These are phyloP conservation scores for Pittosporum tobira DNA, from an alignment of 129 eudicot genomes.

Conservation along the genomic window DNA sequence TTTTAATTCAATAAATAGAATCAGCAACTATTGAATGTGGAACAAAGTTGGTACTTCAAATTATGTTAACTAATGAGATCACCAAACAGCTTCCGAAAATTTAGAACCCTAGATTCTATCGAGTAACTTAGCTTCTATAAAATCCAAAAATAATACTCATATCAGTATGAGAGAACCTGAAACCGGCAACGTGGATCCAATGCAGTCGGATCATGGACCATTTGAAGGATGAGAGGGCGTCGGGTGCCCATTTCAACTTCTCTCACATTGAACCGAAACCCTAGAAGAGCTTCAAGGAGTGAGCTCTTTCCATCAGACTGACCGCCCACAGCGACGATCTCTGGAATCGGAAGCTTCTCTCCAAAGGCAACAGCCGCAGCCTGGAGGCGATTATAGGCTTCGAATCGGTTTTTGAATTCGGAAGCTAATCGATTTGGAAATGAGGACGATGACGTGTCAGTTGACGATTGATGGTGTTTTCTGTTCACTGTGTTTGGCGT, in stretches of 20 bases:
- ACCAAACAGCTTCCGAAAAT: no score
- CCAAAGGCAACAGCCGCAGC: conserved; percentile 97
- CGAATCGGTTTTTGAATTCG: conserved; percentile 51
- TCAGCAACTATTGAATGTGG: no score
- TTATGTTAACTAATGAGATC: no score
- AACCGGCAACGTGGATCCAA: conserved; percentile 79
- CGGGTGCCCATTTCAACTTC: conserved; percentile 99
- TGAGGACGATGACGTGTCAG: conserved; percentile 2
- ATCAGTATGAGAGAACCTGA: conserved; percentile 42
- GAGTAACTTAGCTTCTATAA: no score
- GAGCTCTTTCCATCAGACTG: conserved; percentile 99
- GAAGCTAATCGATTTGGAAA: conserved; percentile 24
- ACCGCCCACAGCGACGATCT: conserved; percentile 92
- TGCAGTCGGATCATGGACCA: conserved; percentile 87
- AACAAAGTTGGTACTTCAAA: no score
- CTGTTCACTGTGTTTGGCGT: conserved; percentile 33
- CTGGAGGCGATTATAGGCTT: conserved; percentile 90
- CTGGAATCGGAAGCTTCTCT: conserved; percentile 93
- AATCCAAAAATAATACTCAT: neutral
- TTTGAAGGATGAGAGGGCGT: conserved; percentile 86
- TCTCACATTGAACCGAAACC: conserved; percentile 89
- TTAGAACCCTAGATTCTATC: no score
- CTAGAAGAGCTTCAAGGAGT: conserved; percentile 90
- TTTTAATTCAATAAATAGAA: no score
- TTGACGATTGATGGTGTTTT: conserved; percentile 35